These are phyloP conservation scores for Coprinellus aureogranulatus DNA, from an alignment of 768 basidiomycete species.

Conservation along the genomic window DNA sequence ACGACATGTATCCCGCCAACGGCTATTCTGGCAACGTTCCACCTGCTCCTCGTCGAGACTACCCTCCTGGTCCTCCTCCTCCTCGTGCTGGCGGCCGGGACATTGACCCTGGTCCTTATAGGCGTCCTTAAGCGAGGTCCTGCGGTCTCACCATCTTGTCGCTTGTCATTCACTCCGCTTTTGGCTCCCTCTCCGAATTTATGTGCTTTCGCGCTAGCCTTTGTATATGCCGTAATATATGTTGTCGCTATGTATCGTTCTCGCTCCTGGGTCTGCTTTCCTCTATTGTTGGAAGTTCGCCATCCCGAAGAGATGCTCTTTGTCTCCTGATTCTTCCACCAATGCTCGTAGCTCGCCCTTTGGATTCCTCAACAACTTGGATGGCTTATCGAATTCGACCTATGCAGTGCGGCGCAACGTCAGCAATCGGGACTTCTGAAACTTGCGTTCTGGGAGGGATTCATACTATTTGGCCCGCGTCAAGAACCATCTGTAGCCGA, in stretches of 20 bases:
- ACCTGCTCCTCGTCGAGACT: slow-evolving; percentile 23
- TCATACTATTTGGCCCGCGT: slow-evolving; percentile 13
- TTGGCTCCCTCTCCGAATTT: background rate
- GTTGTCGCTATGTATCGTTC: slow-evolving; percentile 1
- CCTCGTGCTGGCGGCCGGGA: slow-evolving; percentile 20
- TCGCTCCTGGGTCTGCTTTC: background rate
- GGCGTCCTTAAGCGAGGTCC: slow-evolving; percentile 1
- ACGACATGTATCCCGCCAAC: slow-evolving; percentile 54
- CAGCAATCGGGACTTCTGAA: too few species aligned
- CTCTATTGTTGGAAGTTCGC: slow-evolving; percentile 12
- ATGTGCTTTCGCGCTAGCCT: slow-evolving; percentile 3
- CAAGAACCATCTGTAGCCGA: slow-evolving; percentile 16
- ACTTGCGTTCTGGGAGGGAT: too few species aligned
- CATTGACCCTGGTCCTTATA: slow-evolving; percentile 10
- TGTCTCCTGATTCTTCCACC: slow-evolving; percentile 61
- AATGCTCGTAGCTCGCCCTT: slow-evolving; percentile 50
- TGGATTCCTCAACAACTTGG: slow-evolving; percentile 49
- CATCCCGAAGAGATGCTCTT: slow-evolving; percentile 47
- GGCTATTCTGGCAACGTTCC: slow-evolving; percentile 46
- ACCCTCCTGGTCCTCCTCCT: slow-evolving; percentile 32
- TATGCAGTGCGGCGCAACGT: too few species aligned
- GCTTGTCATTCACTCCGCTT: background rate
- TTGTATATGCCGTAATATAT: slow-evolving; percentile 4
- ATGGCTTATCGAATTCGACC: slow-evolving; percentile 55
- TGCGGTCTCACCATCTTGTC: background rate